phyloP scores from a whole-genome alignment of 148 eudicot species.

The Arctostaphylos glauca region DNA sequence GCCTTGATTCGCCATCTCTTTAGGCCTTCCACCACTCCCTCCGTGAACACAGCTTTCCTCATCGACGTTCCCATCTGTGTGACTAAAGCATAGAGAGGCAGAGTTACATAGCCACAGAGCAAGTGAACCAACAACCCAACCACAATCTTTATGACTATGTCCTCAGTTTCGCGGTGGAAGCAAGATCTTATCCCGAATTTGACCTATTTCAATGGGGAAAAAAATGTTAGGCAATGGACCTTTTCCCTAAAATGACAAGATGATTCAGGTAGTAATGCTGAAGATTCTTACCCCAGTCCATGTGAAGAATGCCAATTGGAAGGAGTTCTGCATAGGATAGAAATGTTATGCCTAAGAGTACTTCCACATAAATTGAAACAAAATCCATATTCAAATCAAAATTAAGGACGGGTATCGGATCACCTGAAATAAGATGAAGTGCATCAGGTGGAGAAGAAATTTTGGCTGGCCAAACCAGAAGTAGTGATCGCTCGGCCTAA shows the following conservation, averaged over 20 bases:
- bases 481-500: conserved; percentile 38
- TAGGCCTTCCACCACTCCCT: conserved; percentile 26
- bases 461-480: conserved; percentile 42
- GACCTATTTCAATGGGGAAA: conserved; percentile 16
- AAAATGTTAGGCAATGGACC: background rate
- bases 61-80: conserved; percentile 49
- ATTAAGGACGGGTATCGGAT: background rate
- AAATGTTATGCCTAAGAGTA: background rate
- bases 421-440: conserved; percentile 43
- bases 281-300: conserved; percentile 40
- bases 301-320: conserved; percentile 45
- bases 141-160: conserved; percentile 29
- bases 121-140: conserved; percentile 31
- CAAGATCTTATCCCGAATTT: conserved; percentile 39
- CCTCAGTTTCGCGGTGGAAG: conserved; percentile 34
- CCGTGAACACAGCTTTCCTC: conserved; percentile 32
- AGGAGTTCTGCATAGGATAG: conserved; percentile 32
- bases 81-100: conserved; percentile 45
- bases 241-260: background rate
- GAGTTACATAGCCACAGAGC: conserved; percentile 45
- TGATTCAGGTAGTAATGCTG: background rate
- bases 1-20: conserved; percentile 32
- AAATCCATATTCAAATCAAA: background rate
- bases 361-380: background rate
- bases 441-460: conserved; percentile 42